Evolutionary conservation across 169 alveolate species (phyloP), one percentile per base, ranked within the genome.

Genomic region (Plasmodium gonderi): DNA sequence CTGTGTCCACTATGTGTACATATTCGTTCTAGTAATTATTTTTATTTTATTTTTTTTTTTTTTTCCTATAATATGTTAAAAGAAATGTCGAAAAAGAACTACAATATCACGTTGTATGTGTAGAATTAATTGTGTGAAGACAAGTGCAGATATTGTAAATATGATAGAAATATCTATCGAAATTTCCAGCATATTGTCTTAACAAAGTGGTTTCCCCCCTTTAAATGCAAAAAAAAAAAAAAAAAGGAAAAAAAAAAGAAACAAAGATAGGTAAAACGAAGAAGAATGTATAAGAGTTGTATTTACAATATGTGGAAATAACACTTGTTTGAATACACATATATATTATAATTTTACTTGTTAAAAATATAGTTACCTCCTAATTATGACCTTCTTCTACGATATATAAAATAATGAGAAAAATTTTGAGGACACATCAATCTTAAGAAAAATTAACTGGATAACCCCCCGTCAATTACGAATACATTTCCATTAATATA

Each of bases 401-500:
- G 72, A 23, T 3, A 60, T 8, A 60, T 60, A 3, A 3, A 7
- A 60, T 3, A 29, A 20, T 0, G 6, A 36, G 36, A 12, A 60
- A 29, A 60, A 7, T 60, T 20, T 60, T 29, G 17, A 36, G n/a
- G 26, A 9, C 4, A 36, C 17, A 60, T 7, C 36, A 29, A n/a
- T 29, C 23, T 23, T 4, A 65, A 80, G 33, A 33, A 54, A 80
- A n/a, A 2, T 87, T 67, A 87, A 29, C 54, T 49, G 26, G 93
- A 31, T 95, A 82, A 68, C 60, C 93, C 95, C 47, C 91, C 96
- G 65, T 94, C 96, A 40, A 94, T 90, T 20, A 95, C 94, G 36
- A 92, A 90, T 26, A 94, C 96, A 23, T 72, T 87, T 45, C 96
- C 96, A 42, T 54, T 94, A 54, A 94, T 92, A 79, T 94, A 94